These are phyloP conservation scores for Vigna nakashimae DNA, from an alignment of 306 rosid species.

Conservation along the genomic window DNA sequence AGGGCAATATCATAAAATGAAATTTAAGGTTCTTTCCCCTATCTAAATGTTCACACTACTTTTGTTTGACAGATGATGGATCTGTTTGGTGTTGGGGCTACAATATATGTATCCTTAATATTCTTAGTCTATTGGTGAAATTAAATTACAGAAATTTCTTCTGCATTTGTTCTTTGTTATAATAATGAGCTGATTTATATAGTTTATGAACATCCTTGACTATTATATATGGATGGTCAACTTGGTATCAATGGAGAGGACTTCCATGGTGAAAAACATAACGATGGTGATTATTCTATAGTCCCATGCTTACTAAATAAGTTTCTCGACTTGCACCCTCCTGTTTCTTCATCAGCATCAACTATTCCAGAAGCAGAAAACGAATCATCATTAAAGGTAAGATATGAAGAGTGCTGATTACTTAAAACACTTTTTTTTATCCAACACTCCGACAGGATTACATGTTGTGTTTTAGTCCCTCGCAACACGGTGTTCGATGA, in stretches of 20 bases:
- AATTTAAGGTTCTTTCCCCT: not conserved
- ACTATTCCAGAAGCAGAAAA: slow-evolving; percentile 54
- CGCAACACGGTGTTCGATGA: too few relatives aligned
- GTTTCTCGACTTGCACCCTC: slow-evolving; percentile 56
- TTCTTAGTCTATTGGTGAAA: slow-evolving; percentile 24
- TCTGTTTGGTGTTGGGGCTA: slow-evolving; percentile 97
- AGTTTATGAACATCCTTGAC: slow-evolving; percentile 64
- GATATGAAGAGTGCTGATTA: not conserved
- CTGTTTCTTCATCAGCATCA: slow-evolving; percentile 51
- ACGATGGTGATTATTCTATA: slow-evolving; percentile 56
- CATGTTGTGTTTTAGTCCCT: too few relatives aligned
- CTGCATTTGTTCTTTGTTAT: slow-evolving; percentile 4
- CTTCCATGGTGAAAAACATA: slow-evolving; percentile 46
- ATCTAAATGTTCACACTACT: slow-evolving; percentile 39
- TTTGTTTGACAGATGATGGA: slow-evolving; percentile 78
- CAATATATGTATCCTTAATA: slow-evolving; percentile 86
- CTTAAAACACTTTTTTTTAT: too few relatives aligned
- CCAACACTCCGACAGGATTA: too few relatives aligned
- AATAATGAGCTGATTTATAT: slow-evolving; percentile 20
- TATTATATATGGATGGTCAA: slow-evolving; percentile 81
- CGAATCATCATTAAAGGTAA: slow-evolving; percentile 58
- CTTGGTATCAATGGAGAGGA: slow-evolving; percentile 76
- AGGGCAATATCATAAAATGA: too few relatives aligned
- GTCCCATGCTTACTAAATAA: slow-evolving; percentile 66
- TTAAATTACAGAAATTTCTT: slow-evolving; percentile 33